Evolutionary conservation across 495 filamentous ascomycete species (phyloP), one percentile per base, ranked within the genome.

Genomic region (Emericellopsis terricola): DNA sequence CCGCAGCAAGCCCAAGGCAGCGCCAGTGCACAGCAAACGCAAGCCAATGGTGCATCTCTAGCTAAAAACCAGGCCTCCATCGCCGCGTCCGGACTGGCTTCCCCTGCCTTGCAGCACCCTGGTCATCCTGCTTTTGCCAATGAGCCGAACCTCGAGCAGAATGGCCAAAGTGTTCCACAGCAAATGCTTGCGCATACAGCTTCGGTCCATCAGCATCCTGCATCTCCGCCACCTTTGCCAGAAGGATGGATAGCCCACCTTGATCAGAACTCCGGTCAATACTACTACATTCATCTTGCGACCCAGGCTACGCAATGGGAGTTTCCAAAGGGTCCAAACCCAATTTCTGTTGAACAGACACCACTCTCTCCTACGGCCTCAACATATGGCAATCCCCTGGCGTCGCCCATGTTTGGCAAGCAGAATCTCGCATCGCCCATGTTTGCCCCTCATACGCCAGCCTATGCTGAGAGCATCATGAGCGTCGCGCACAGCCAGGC

Each of bases 221-320:
- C 75, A 18, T 83, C 80, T 17, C 89, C 86, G 8, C 91, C 89
- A 5, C 89, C 86, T 9, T 65, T 97, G 8, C 89, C 89, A 10
- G 91, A 96, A 50, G 89, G 91, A 8, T 97, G 89, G 89, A 96
- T 96, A 50, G 86, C 91, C 9, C 91, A 96, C 47, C 64, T 96
- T 5, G 89, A 97, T 48, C 78, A 80, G 27, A 93, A 76, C 47
- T 93, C 85, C 3, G 89, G 91, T 5, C 89, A 94, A 48, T 97
- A 96, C 51, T 97, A 97, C 49, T 97, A 97, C 49, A 97, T 97
- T 41, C 91, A 97, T 51, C 68, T 97, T 13, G 78, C 89, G 8
- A 86, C 89, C 0, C 89, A 94, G 48, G 82, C 84, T 3, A 97
- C 89, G 9, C 89, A 97, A 51, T 97, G 89, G 89, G 89, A 97